Evolutionary conservation across 2,329 filamentous ascomycete genomes (phyloP).

Genomic region (Penicillium sp.): DNA sequence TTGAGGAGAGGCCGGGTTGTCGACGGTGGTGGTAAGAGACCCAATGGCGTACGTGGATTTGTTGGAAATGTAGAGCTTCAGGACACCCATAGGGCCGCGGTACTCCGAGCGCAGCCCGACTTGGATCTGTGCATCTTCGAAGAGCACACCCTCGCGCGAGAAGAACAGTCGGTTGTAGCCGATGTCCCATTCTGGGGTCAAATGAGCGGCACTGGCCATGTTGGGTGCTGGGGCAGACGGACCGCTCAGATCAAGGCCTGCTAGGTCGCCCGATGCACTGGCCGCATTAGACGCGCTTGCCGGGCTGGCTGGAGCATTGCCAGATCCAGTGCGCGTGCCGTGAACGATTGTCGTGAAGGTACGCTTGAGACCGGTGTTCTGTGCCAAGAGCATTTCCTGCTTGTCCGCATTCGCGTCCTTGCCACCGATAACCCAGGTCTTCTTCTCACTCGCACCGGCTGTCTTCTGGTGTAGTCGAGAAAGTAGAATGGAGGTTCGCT

Average conservation of each 20-base stretch:
- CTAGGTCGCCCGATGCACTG: constrained; percentile 58
- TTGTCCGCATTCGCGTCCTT: constrained; percentile 83
- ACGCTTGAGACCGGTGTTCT: constrained; percentile 73
- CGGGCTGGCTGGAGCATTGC: constrained; percentile 28
- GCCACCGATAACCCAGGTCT: constrained; percentile 95
- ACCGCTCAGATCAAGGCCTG: constrained; percentile 69
- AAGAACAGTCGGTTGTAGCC: constrained; percentile 79
- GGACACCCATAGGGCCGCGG: constrained; percentile 83
- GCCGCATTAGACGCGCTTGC: constrained; percentile 37
- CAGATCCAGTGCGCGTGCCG: constrained; percentile 29
- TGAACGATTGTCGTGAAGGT: constrained; percentile 60
- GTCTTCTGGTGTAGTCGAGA: constrained; percentile 92
- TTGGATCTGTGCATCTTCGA: constrained; percentile 90
- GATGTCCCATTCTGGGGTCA: constrained; percentile 88
- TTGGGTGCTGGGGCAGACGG: constrained; percentile 62
- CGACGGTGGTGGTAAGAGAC: constrained; percentile 88
- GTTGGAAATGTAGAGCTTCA: constrained; percentile 94
- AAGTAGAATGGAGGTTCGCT: constrained; percentile 81
- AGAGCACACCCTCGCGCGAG: constrained; percentile 73
- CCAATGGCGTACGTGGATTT: constrained; percentile 76
- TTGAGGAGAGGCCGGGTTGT: constrained; percentile 57
- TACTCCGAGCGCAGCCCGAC: constrained; percentile 89
- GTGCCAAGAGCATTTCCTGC: constrained; percentile 68
- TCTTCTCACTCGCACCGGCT: constrained; percentile 81
- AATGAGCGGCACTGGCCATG: constrained; percentile 79